Percentiles rank a stretch among this genome's conserved stretches.
These are phyloP conservation scores for Hippophae gyantsensis DNA, from an alignment of 306 rosid genomes.

Conservation along the genomic window DNA sequence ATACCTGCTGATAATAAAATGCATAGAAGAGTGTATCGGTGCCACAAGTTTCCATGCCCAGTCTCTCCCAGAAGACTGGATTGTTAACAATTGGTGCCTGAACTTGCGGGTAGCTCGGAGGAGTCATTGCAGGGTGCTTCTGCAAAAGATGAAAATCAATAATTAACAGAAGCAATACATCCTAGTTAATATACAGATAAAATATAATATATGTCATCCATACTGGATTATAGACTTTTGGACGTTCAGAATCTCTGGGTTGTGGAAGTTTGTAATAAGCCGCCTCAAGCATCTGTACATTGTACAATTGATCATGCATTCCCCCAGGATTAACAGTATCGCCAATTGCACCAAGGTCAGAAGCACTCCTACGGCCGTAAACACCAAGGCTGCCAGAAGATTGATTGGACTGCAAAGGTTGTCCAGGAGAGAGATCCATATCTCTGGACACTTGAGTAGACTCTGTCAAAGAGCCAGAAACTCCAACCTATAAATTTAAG, in stretches of 20 bases:
- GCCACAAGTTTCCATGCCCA: constrained; percentile 54
- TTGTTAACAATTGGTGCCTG: constrained; percentile 86
- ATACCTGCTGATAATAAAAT: constrained; percentile 93
- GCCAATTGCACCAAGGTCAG: constrained; percentile 87
- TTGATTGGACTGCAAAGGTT: constrained; percentile 75
- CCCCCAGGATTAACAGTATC: constrained; percentile 60
- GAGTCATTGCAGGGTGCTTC: constrained; percentile 77
- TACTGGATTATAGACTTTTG: constrained; percentile 75
- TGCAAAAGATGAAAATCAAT: constrained; percentile 19
- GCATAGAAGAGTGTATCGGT: constrained; percentile 88
- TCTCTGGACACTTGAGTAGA: constrained; percentile 59
- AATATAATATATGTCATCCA: constrained; percentile 19
- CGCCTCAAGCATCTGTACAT: constrained; percentile 88
- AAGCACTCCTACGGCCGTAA: constrained; percentile 91
- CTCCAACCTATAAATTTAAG: constrained; percentile 49
- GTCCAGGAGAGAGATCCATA: constrained; percentile 80
- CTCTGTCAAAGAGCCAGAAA: constrained; percentile 61
- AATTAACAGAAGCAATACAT: constrained; percentile 10
- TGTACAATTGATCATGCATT: constrained; percentile 55
- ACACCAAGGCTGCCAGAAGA: constrained; percentile 74
- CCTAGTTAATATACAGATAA: not conserved
- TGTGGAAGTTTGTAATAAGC: constrained; percentile 73
- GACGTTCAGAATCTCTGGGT: constrained; percentile 87
- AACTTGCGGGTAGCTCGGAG: constrained; percentile 83
- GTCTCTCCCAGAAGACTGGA: constrained; percentile 93